phyloP scores from a whole-genome alignment of 176 grass and related monocot genomes.

The Puccinellia tenuiflora region DNA sequence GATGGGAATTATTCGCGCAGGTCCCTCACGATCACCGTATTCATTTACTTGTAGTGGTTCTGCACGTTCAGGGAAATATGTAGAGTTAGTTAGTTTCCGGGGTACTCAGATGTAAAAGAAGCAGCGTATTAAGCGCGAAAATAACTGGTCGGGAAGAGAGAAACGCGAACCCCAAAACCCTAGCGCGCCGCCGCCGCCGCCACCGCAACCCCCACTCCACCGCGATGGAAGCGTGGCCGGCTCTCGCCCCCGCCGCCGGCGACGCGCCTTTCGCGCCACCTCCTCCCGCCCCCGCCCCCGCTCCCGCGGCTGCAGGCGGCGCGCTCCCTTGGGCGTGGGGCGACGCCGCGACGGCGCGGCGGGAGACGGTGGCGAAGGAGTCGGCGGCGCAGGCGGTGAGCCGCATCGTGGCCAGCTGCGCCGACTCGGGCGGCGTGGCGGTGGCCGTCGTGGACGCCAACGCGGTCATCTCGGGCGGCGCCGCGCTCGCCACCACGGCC shows the following conservation, averaged over 20 bases:
- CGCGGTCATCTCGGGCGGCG: constrained; percentile 66
- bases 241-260: constrained; percentile 26
- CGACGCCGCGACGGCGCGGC: neutral
- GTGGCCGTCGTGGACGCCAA: constrained; percentile 92
- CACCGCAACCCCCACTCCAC: neutral
- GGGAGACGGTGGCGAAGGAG: constrained; percentile 31
- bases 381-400: constrained; percentile 32
- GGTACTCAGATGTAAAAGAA: neutral
- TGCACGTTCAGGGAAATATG: rapidly evolving
- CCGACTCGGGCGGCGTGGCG: constrained; percentile 38
- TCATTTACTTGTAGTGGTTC: rapidly evolving
- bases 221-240: constrained; percentile 42
- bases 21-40: rapidly evolving
- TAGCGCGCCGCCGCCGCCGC: constrained; percentile 6
- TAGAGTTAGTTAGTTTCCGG: rapidly evolving
- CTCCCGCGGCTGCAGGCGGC: neutral
- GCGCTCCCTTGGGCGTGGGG: constrained; percentile 1
- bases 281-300: neutral
- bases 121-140: constrained; percentile 2
- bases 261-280: neutral
- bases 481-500: constrained; percentile 42
- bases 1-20: neutral
- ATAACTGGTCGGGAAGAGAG: no score
- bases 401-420: constrained; percentile 50
- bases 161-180: constrained; percentile 45